A percentile compares a stretch with the other conserved stretches of the same genome.
phyloP scores from a whole-genome alignment of 805 yeast species.

The Priceomyces fermenticarens region DNA sequence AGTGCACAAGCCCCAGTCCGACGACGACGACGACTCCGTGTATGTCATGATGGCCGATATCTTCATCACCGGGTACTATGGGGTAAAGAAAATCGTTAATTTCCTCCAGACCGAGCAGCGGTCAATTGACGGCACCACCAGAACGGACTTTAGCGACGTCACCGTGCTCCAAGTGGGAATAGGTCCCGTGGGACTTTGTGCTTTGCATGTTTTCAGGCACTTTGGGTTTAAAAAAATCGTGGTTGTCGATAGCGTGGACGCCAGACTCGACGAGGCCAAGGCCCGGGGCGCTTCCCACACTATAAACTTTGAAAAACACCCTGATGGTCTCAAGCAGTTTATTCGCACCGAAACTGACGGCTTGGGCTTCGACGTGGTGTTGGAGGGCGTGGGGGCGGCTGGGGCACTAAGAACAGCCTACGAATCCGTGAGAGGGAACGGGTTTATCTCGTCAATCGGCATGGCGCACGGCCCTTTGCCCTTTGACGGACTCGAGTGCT shows the following conservation, averaged over 20 bases:
- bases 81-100: slow-evolving; percentile 49
- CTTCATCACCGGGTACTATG: slow-evolving; percentile 61
- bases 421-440: slow-evolving; percentile 54
- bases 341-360: slow-evolving; percentile 37
- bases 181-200: slow-evolving; percentile 61
- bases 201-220: slow-evolving; percentile 41
- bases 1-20: slow-evolving; percentile 36
- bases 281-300: slow-evolving; percentile 49
- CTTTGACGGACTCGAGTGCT: slow-evolving; percentile 55
- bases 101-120: slow-evolving; percentile 26
- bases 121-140: slow-evolving; percentile 16
- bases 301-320: slow-evolving; percentile 40
- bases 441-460: slow-evolving; percentile 57
- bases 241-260: slow-evolving; percentile 49
- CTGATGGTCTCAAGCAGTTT: slow-evolving; percentile 20
- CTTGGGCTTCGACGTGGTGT: slow-evolving; percentile 57
- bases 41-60: slow-evolving; percentile 62
- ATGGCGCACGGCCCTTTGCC: slow-evolving; percentile 59
- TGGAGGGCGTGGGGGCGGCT: slow-evolving; percentile 59
- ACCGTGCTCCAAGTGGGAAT: slow-evolving; percentile 54
- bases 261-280: slow-evolving; percentile 43
- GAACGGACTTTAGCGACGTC: slow-evolving; percentile 19
- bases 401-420: slow-evolving; percentile 50
- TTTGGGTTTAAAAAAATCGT: slow-evolving; percentile 44
- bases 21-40: slow-evolving; percentile 37